Evolutionary conservation across 768 basidiomycete species (phyloP).

Genomic region (Udeniomyces megalosporus): DNA sequence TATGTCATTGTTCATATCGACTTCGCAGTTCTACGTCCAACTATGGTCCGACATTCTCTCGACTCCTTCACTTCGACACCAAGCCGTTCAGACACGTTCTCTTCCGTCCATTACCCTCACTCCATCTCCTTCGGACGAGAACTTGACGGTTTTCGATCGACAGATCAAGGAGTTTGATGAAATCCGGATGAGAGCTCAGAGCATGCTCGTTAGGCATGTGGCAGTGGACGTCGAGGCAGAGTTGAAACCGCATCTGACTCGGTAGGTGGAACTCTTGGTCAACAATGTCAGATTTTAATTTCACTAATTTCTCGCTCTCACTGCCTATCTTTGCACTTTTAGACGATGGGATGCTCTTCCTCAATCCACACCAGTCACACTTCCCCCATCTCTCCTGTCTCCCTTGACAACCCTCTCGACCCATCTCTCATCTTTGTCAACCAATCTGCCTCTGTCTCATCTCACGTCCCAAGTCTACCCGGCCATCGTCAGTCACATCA

Average conservation of each 20-base stretch:
- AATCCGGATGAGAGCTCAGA: slow-evolving; percentile 56
- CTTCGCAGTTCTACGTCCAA: slow-evolving; percentile 70
- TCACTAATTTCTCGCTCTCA: not conserved
- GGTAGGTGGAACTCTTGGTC: too few relatives aligned
- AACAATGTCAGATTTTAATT: slow-evolving; percentile 31
- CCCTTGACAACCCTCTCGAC: slow-evolving; percentile 68
- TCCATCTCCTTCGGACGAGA: slow-evolving; percentile 30
- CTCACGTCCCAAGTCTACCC: slow-evolving; percentile 51
- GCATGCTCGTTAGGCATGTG: slow-evolving; percentile 70
- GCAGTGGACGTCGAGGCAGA: slow-evolving; percentile 63
- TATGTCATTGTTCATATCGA: not conserved
- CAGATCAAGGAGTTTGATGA: slow-evolving; percentile 48
- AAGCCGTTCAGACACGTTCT: slow-evolving; percentile 37
- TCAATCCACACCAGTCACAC: slow-evolving; percentile 31
- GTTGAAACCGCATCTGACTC: slow-evolving; percentile 54
- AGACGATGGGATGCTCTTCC: slow-evolving; percentile 28
- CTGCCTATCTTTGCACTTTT: slow-evolving; percentile 19
- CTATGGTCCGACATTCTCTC: slow-evolving; percentile 39
- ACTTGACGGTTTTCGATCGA: slow-evolving; percentile 56
- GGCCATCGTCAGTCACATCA: slow-evolving; percentile 49
- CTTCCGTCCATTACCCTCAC: slow-evolving; percentile 36
- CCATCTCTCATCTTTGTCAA: slow-evolving; percentile 52
- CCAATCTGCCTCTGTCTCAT: slow-evolving; percentile 43
- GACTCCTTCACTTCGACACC: slow-evolving; percentile 35
- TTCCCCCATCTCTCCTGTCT: slow-evolving; percentile 55